phyloP scores from a whole-genome alignment of 2,329 filamentous ascomycete genomes.

The Penicillium olsonii region DNA sequence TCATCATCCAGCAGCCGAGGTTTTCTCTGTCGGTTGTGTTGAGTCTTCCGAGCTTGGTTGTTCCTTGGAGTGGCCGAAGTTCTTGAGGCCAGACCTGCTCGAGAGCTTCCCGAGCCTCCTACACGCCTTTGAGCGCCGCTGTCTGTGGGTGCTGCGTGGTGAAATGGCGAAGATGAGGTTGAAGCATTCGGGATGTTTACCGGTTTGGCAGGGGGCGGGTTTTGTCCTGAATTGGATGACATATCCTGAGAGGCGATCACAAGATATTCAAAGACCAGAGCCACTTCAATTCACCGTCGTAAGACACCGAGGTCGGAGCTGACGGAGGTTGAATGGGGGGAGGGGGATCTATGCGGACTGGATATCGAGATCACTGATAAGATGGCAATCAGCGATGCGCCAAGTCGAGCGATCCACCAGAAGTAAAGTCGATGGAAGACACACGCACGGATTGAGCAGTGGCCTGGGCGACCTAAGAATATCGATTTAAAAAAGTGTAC shows the following conservation, averaged over 20 bases:
- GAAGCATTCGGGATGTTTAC: constrained; percentile 38
- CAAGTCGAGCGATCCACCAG: constrained; percentile 11
- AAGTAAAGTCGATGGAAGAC: background rate
- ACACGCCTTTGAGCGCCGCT: constrained; percentile 42
- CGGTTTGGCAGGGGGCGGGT: constrained; percentile 41
- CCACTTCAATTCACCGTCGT: background rate
- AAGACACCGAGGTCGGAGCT: background rate
- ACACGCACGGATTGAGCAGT: constrained; percentile 13
- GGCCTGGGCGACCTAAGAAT: constrained; percentile 26
- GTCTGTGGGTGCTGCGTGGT: constrained; percentile 36
- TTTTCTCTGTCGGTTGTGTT: constrained; percentile 79
- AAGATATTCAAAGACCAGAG: background rate
- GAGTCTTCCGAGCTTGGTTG: constrained; percentile 73
- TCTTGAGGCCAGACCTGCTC: constrained; percentile 41
- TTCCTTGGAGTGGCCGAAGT: constrained; percentile 58
- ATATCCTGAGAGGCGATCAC: constrained; percentile 27
- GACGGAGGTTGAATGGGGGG: background rate
- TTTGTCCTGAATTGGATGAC: constrained; percentile 44
- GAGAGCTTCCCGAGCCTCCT: constrained; percentile 44
- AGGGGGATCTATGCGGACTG: constrained; percentile 3
- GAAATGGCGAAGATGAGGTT: constrained; percentile 33
- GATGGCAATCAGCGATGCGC: constrained; percentile 12
- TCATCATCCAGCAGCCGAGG: constrained; percentile 79
- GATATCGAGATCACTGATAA: constrained; percentile 14
- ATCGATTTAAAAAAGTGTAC: too few relatives aligned